Evolutionary conservation across 169 alveolate species (phyloP), one percentile per base, ranked within the genome.

Genomic region (Cryptosporidium viatorum): DNA sequence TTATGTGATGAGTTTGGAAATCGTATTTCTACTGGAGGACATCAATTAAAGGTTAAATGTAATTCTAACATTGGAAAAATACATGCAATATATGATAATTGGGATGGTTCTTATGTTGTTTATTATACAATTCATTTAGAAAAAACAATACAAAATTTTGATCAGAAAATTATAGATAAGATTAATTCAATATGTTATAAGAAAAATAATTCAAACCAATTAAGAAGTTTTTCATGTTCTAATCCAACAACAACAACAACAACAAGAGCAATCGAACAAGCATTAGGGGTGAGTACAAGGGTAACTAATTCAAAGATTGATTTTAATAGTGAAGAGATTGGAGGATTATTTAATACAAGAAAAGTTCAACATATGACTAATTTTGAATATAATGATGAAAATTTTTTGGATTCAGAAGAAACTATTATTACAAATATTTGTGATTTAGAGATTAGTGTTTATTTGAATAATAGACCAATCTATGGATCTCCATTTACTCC

Each of bases 21-120:
- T 69, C 84, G 93, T 52, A 85, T 92, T 21, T 55, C 85, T 21
- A 71, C 86, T 18, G 94, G 94, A 18, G 92, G 92, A 8, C 93
- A 92, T 71, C 71, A 85, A 45, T 29, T 92, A 51, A 73, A 73
- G 26, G 94, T 75, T 21, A 68, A 59, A 31, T 92, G 73, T 26
- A 52, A 62, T 65, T 80, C 85, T 7, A 51, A 41, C 1, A 91
- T 92, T 16, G 94, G 93, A 10, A 73, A 62, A n/a, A 84, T 92
- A 23, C 84, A 84, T 37, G 84, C 75, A 16, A 85, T 92, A 7
- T 43, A 55, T 14, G 94, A 92, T 55, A 86, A 92, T 60, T 75
- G 91, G 91, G 69, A 60, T 62, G 94, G 94, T 9, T 69, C 91
- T 21, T 92, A 89, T 70, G 31, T 68, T 4, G 55, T 92, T 29